phyloP scores from a whole-genome alignment of 2,329 filamentous ascomycete genomes.

The Aspergillus calidoustus region DNA sequence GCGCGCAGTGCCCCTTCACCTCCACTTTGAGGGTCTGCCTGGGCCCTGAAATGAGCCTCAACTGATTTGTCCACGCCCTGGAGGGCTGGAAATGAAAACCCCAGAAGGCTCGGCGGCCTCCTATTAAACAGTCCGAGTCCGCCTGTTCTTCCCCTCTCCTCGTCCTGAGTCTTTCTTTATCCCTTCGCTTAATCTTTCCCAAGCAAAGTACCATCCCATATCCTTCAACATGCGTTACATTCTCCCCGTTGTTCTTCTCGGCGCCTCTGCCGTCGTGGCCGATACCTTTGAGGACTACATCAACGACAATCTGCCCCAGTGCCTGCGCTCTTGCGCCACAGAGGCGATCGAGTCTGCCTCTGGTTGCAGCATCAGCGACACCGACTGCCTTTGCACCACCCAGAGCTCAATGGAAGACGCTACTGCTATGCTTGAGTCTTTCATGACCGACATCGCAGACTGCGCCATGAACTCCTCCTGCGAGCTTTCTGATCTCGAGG shows the following conservation, averaged over 20 bases:
- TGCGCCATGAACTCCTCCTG: neutral
- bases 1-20: neutral
- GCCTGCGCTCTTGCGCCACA: neutral
- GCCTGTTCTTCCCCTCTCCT: neutral
- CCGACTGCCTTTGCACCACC: neutral
- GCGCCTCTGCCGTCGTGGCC: constrained; percentile 2
- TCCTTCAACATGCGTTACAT: constrained; percentile 16
- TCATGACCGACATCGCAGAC: neutral
- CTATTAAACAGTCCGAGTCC: constrained; percentile 1
- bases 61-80: neutral
- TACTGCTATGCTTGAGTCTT: neutral
- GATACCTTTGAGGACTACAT: neutral
- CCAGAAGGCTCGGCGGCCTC: neutral
- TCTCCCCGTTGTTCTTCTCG: constrained; percentile 3
- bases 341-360: neutral
- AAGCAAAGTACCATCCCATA: neutral
- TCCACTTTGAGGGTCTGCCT: constrained; percentile 1
- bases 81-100: neutral
- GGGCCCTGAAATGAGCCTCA: neutral
- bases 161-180: neutral
- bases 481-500: neutral
- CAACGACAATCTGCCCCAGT: neutral
- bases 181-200: neutral
- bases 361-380: neutral
- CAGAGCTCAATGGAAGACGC: no score